Conservation (phyloP, 176 grass and related monocot species). For the Zea luxurians region DNA sequence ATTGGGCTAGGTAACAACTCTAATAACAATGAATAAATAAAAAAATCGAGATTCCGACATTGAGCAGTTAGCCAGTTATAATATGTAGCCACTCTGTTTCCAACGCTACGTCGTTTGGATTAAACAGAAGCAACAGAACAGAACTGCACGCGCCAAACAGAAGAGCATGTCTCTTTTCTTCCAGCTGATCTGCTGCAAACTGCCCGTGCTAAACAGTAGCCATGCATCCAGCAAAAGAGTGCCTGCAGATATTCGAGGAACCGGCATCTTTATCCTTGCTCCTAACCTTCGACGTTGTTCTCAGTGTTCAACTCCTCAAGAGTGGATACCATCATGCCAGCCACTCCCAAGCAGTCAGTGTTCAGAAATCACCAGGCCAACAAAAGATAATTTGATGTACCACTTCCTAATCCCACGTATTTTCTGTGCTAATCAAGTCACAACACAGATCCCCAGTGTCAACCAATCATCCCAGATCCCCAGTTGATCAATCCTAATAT, state of each 20-base stretch:
- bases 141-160: background rate
- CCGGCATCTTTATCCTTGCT: background rate
- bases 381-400: conserved; percentile 5
- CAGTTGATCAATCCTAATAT: conserved; percentile 4
- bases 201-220: background rate
- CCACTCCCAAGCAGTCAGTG: conserved; percentile 17
- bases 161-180: conserved; percentile 9
- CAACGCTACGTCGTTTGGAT: conserved; percentile 20
- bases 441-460: background rate
- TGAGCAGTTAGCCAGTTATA: background rate
- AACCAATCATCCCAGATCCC: background rate
- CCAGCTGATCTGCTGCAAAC: background rate
- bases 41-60: background rate
- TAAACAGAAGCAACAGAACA: background rate
- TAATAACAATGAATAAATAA: no score
- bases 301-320: background rate
- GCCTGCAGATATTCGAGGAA: conserved; percentile 10
- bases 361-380: background rate
- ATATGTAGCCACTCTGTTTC: conserved; percentile 22
- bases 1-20: no score
- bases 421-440: background rate
- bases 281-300: conserved; percentile 10
- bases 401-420: background rate
- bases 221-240: conserved; percentile 19
- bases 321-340: background rate